Conservation (phyloP, 805 yeast genomes). For the Blastobotrys parvus region DNA sequence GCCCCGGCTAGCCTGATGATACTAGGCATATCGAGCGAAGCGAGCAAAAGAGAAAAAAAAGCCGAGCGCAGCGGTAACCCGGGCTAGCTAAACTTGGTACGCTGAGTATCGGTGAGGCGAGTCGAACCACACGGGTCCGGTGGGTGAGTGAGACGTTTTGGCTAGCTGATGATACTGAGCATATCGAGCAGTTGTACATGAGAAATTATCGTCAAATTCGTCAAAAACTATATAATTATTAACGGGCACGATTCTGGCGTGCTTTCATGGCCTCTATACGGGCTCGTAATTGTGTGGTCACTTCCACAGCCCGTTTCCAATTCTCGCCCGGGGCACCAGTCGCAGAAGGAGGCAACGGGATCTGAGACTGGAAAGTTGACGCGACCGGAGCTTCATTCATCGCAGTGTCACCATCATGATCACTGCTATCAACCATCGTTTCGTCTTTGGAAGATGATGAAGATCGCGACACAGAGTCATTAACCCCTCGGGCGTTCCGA, state of each 20-base stretch:
- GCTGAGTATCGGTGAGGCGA: no score
- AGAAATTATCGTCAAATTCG: no score
- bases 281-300: constrained; percentile 75
- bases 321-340: constrained; percentile 27
- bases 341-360: background rate
- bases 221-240: no score
- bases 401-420: constrained; percentile 5
- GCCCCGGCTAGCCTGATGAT: no score
- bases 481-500: background rate
- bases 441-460: background rate
- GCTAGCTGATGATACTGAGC: no score
- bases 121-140: no score
- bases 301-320: constrained; percentile 88
- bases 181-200: no score
- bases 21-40: no score
- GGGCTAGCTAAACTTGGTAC: no score
- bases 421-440: background rate
- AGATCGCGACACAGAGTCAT: background rate
- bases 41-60: no score
- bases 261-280: constrained; percentile 87
- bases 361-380: background rate
- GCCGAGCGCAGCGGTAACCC: no score
- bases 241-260: constrained; percentile 9
- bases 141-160: no score
- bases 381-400: constrained; percentile 4